Conservation (phyloP, 2,329 filamentous ascomycete species). For the Exophiala phaeomuriformis region DNA sequence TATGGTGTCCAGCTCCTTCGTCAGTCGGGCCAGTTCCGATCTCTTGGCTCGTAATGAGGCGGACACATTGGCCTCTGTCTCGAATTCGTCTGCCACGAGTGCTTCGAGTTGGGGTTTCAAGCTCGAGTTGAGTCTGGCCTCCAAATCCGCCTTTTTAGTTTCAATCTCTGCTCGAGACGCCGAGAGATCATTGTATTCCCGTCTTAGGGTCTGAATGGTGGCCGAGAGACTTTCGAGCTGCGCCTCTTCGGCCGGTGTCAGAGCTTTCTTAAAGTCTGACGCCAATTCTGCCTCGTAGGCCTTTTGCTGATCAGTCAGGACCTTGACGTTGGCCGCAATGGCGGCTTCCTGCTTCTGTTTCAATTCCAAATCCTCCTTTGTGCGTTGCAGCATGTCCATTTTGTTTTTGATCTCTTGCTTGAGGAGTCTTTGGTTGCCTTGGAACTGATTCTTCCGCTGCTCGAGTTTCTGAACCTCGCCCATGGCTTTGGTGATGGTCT, state of each 20-base stretch:
- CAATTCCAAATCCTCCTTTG: slow-evolving; percentile 64
- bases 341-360: slow-evolving; percentile 59
- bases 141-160: slow-evolving; percentile 70
- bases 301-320: slow-evolving; percentile 65
- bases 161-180: slow-evolving; percentile 69
- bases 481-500: slow-evolving; percentile 80
- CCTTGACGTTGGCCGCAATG: slow-evolving; percentile 67
- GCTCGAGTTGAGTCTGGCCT: slow-evolving; percentile 83
- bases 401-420: slow-evolving; percentile 69
- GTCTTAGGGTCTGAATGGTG: slow-evolving; percentile 65
- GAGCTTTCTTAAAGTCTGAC: slow-evolving; percentile 85
- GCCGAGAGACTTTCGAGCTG: slow-evolving; percentile 65
- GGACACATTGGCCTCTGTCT: slow-evolving; percentile 50
- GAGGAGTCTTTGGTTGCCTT: slow-evolving; percentile 74
- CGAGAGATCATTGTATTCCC: slow-evolving; percentile 68
- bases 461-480: slow-evolving; percentile 77
- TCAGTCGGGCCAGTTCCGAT: slow-evolving; percentile 71
- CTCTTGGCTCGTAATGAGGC: slow-evolving; percentile 66
- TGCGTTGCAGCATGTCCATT: slow-evolving; percentile 64
- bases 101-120: slow-evolving; percentile 81
- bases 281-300: slow-evolving; percentile 73
- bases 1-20: slow-evolving; percentile 59
- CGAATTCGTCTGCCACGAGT: slow-evolving; percentile 67
- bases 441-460: slow-evolving; percentile 67
- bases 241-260: slow-evolving; percentile 73